phyloP scores from a whole-genome alignment of 2,329 filamentous ascomycete genomes.

The Neopestalotiopsis clavispora region DNA sequence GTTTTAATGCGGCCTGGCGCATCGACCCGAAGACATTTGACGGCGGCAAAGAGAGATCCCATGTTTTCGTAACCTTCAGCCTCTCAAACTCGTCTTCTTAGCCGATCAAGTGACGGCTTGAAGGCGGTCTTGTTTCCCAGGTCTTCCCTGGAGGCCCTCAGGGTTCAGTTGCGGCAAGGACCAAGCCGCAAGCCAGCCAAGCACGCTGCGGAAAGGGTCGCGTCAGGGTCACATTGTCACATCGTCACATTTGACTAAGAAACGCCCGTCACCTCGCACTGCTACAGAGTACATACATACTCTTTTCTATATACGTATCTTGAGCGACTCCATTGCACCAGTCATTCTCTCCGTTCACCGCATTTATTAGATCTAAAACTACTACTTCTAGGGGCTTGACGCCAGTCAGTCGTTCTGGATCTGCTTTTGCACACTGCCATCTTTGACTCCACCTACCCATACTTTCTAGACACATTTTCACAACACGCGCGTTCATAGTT shows the following conservation, averaged over 20 bases:
- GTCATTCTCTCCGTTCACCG: neutral
- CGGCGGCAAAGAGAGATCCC: constrained; percentile 4
- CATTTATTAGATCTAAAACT: neutral
- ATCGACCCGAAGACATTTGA: neutral
- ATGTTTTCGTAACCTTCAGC: constrained; percentile 1
- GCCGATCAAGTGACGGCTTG: neutral
- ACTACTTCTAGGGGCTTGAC: neutral
- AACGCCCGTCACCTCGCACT: neutral
- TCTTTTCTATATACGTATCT: neutral
- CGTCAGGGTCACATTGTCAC: constrained; percentile 6
- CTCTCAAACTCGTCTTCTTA: constrained; percentile 5
- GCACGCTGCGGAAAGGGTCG: constrained; percentile 9
- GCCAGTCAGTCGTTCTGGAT: neutral
- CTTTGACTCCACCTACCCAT: neutral
- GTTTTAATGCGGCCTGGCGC: neutral
- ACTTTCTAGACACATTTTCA: neutral
- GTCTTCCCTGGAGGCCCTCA: neutral
- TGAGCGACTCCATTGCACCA: neutral
- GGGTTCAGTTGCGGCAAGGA: neutral
- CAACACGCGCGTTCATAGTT: constrained; percentile 7
- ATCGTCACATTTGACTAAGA: constrained; percentile 9
- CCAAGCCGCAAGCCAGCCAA: neutral
- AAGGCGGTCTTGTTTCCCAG: neutral
- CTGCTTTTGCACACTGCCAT: neutral
- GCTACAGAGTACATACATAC: neutral